Evolutionary conservation across 257 asterid genomes (phyloP).

Genomic region (Scutellaria baicalensis): DNA sequence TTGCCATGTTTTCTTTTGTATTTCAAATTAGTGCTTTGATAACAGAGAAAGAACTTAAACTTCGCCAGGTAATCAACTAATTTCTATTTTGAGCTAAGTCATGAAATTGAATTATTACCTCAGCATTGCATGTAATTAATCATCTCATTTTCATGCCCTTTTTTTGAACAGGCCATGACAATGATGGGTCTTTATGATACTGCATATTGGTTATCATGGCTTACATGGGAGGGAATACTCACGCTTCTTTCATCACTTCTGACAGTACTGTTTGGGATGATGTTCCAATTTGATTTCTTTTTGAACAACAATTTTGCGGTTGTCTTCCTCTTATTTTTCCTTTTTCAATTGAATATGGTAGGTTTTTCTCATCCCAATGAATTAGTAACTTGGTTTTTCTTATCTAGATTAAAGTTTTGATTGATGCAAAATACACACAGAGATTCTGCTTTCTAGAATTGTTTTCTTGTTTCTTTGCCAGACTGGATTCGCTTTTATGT

Average conservation of each 20-base stretch:
- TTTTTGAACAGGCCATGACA: constrained; percentile 65
- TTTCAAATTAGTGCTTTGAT: constrained; percentile 75
- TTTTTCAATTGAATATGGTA: constrained; percentile 86
- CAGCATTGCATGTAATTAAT: constrained; percentile 1
- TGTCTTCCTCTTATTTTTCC: constrained; percentile 71
- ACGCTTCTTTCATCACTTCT: constrained; percentile 62
- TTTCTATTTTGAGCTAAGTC: constrained; percentile 11
- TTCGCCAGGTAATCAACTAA: constrained; percentile 68
- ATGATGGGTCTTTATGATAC: constrained; percentile 98
- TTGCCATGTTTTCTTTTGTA: constrained; percentile 92
- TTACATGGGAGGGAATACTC: constrained; percentile 81
- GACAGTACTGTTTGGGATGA: constrained; percentile 85
- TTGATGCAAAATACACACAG: background rate
- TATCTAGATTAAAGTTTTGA: background rate
- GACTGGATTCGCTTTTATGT: constrained; percentile 77
- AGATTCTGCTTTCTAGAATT: constrained; percentile 8
- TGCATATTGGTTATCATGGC: constrained; percentile 93
- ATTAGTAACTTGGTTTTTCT: background rate
- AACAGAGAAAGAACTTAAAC: constrained; percentile 86
- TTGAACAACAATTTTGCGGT: constrained; percentile 64
- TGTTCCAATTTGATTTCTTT: constrained; percentile 89
- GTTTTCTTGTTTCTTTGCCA: constrained; percentile 26
- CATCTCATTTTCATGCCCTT: constrained; percentile 6
- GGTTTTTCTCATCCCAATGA: constrained; percentile 20
- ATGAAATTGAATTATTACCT: background rate